A percentile compares a stretch with the other conserved stretches of the same genome.
Evolutionary conservation across 1,139 yeast species (phyloP).

Genomic region (Hyphopichia fennica): DNA sequence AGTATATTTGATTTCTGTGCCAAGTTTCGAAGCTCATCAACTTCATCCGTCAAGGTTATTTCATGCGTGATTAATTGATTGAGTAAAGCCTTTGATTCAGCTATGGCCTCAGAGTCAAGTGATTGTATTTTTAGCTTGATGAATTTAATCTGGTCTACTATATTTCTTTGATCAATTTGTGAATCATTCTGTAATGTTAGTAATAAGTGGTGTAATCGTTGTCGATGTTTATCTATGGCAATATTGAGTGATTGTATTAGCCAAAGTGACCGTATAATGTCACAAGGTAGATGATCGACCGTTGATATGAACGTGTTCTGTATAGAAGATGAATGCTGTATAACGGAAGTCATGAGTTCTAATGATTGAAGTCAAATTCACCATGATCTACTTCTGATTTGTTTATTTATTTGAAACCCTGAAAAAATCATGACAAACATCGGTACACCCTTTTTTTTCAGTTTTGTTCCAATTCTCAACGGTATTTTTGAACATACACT

Average conservation of each 20-base stretch:
- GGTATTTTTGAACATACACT: background rate
- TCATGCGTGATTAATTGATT: constrained; percentile 37
- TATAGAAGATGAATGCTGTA: constrained; percentile 26
- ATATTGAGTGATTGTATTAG: constrained; percentile 42
- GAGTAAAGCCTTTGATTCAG: constrained; percentile 34
- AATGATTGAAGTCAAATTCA: background rate
- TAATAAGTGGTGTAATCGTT: constrained; percentile 18
- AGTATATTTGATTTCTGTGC: constrained; percentile 11
- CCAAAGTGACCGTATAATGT: constrained; percentile 47
- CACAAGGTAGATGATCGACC: constrained; percentile 49
- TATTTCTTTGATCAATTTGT: constrained; percentile 1
- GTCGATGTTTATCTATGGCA: constrained; percentile 21
- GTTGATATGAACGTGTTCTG: constrained; percentile 45
- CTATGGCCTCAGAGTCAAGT: constrained; percentile 28
- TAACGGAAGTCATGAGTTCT: constrained; percentile 11
- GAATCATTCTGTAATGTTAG: constrained; percentile 8
- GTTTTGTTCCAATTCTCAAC: too few species aligned
- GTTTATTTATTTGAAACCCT: background rate
- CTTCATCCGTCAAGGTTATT: constrained; percentile 27
- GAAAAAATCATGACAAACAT: too few species aligned
- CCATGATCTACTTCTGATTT: background rate
- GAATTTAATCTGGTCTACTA: constrained; percentile 9
- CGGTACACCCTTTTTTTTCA: too few species aligned
- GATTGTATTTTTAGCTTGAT: constrained; percentile 13
- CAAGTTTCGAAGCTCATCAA: constrained; percentile 26